These are phyloP conservation scores for Simplicillium aogashimaense DNA, from an alignment of 2,329 filamentous ascomycete genomes.

Conservation along the genomic window DNA sequence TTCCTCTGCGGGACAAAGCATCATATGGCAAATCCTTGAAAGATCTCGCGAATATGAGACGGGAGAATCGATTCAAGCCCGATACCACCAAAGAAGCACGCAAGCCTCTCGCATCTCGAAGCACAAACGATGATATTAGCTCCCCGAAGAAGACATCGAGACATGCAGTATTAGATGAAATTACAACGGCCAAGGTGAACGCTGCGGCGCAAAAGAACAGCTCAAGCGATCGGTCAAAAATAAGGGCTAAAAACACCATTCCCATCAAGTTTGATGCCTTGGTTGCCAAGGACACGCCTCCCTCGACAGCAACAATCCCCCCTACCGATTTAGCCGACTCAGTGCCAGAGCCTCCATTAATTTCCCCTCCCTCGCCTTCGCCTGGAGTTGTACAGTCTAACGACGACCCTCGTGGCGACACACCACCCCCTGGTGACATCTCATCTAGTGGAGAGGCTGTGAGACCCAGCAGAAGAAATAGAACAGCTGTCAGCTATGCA, in stretches of 20 bases:
- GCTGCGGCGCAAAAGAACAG: conserved; percentile 10
- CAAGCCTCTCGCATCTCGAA: conserved; percentile 46
- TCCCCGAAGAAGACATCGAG: conserved; percentile 46
- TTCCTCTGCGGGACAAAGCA: conserved; percentile 22
- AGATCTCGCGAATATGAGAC: conserved; percentile 30
- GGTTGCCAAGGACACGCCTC: conserved; percentile 9
- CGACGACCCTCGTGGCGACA: conserved; percentile 33
- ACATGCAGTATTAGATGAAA: conserved; percentile 21
- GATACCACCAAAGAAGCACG: conserved; percentile 22
- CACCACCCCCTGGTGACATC: conserved; percentile 50
- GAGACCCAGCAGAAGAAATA: conserved; percentile 56
- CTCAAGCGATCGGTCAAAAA: conserved; percentile 13
- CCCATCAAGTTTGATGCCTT: conserved; percentile 11
- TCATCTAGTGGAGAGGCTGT: conserved; percentile 45
- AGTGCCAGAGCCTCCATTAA: not conserved
- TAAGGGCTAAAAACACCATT: conserved; percentile 16
- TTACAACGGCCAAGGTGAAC: conserved; percentile 27
- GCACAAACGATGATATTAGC: conserved; percentile 46
- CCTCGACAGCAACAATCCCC: conserved; percentile 7
- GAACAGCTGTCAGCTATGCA: conserved; percentile 66
- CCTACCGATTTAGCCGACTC: conserved; percentile 9
- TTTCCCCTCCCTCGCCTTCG: conserved; percentile 20
- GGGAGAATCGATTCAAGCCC: conserved; percentile 25
- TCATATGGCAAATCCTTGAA: conserved; percentile 32
- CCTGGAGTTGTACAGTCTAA: conserved; percentile 31